Percentiles rank a stretch among this genome's conserved stretches.
These are phyloP conservation scores for Diplodia mutila DNA, from an alignment of 2,329 filamentous ascomycete genomes.

Conservation along the genomic window DNA sequence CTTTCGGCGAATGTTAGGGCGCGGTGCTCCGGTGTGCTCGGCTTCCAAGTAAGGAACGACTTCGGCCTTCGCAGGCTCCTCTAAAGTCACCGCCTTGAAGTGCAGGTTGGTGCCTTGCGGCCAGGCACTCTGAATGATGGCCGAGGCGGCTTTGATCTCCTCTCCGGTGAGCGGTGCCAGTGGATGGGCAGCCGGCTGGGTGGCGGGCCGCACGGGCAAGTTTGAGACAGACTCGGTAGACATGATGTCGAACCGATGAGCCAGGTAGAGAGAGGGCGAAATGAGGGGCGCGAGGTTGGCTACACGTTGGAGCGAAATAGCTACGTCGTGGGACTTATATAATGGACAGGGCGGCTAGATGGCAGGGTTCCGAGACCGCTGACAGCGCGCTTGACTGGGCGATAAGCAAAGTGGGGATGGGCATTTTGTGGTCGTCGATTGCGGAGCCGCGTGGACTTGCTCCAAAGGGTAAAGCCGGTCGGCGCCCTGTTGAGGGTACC, in stretches of 20 bases:
- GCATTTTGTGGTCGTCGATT: slow-evolving; percentile 14
- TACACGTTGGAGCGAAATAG: not conserved
- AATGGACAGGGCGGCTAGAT: not conserved
- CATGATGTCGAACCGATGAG: not conserved
- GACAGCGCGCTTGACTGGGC: slow-evolving; percentile 1
- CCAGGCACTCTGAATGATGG: slow-evolving; percentile 58
- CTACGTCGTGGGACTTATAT: not conserved
- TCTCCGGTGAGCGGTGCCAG: slow-evolving; percentile 61
- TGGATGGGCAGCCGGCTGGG: slow-evolving; percentile 50
- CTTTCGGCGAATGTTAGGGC: slow-evolving; percentile 58
- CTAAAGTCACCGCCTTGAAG: slow-evolving; percentile 69
- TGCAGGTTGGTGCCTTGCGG: slow-evolving; percentile 60
- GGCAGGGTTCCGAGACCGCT: slow-evolving; percentile 7
- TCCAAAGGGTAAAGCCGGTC: not conserved
- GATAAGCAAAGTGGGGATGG: slow-evolving; percentile 27
- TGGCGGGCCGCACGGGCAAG: slow-evolving; percentile 10
- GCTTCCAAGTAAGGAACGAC: slow-evolving; percentile 65
- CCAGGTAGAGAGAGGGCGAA: not conserved
- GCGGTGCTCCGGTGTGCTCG: slow-evolving; percentile 57
- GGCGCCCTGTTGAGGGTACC: not conserved
- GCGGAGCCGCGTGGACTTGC: slow-evolving; percentile 23
- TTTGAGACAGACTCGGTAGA: slow-evolving; percentile 17
- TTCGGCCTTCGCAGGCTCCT: slow-evolving; percentile 66
- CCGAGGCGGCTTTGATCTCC: slow-evolving; percentile 59
- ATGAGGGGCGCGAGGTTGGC: no score